Evolutionary conservation across 805 yeast species (phyloP).

Genomic region (Wickerhamomyces ciferrii): DNA sequence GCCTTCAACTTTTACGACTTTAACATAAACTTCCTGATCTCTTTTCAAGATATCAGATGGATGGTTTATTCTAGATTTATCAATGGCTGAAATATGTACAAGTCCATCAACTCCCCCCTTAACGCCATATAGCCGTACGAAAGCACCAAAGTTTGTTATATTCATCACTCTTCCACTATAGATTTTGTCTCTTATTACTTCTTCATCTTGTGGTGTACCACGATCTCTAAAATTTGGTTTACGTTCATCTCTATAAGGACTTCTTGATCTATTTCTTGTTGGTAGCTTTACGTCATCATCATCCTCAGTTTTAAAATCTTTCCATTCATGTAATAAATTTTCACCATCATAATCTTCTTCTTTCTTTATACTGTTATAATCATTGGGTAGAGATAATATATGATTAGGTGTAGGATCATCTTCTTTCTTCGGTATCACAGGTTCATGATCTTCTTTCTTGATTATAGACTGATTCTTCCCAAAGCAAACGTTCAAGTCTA

Average conservation of each 20-base stretch:
- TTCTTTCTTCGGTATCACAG: constrained; percentile 14
- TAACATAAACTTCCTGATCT: constrained; percentile 62
- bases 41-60: constrained; percentile 54
- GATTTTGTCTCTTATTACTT: constrained; percentile 38
- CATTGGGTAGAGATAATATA: constrained; percentile 16
- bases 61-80: constrained; percentile 41
- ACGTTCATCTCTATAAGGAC: constrained; percentile 2
- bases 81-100: constrained; percentile 72
- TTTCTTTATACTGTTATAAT: constrained; percentile 10
- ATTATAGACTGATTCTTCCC: neutral
- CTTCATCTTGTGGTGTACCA: constrained; percentile 15
- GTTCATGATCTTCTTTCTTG: constrained; percentile 8
- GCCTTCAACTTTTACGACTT: constrained; percentile 43
- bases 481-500: neutral
- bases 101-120: constrained; percentile 45
- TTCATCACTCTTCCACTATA: constrained; percentile 59
- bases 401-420: constrained; percentile 15
- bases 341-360: constrained; percentile 13
- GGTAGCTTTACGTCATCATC: constrained; percentile 6
- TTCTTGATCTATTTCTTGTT: constrained; percentile 10
- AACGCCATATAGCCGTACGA: constrained; percentile 47
- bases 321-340: constrained; percentile 10
- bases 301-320: constrained; percentile 18
- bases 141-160: constrained; percentile 72
- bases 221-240: constrained; percentile 13